Evolutionary conservation across 1,284 basidiomycete genomes (phyloP).

Genomic region (Rhodotorula sp.): DNA sequence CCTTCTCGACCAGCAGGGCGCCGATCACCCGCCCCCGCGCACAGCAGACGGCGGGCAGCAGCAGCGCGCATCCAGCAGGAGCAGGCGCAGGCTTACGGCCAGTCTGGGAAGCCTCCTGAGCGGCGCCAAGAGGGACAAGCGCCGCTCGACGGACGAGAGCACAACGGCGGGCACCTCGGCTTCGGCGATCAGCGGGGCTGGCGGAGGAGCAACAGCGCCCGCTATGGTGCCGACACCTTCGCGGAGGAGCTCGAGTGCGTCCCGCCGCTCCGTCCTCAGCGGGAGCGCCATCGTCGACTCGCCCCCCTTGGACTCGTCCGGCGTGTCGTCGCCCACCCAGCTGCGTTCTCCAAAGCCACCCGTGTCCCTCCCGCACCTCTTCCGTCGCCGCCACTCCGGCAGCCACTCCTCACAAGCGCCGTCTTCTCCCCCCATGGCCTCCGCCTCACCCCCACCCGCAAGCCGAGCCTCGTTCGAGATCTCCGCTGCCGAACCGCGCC

Average conservation of each 20-base stretch:
- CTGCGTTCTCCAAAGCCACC: constrained; percentile 9
- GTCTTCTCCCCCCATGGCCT: background rate
- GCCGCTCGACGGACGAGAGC: background rate
- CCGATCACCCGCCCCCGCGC: background rate
- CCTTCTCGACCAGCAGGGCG: background rate
- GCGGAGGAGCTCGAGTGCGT: background rate
- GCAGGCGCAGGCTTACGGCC: constrained; percentile 3
- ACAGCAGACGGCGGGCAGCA: background rate
- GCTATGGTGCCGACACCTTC: background rate
- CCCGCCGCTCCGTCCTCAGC: background rate
- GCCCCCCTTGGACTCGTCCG: background rate
- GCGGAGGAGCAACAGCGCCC: background rate
- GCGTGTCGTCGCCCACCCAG: background rate
- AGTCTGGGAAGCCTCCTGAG: constrained; percentile 7
- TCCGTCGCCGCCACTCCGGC: constrained; percentile 19
- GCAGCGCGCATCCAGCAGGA: background rate
- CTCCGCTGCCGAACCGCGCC: background rate
- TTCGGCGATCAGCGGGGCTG: background rate
- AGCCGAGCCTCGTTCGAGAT: background rate
- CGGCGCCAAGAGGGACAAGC: background rate
- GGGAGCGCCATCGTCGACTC: background rate
- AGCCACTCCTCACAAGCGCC: background rate
- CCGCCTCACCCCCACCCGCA: background rate
- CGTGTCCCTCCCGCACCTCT: constrained; percentile 20
- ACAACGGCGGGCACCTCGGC: background rate